Evolutionary conservation across 768 basidiomycete species (phyloP).

Genomic region (Pleurotus citrinopileatus): DNA sequence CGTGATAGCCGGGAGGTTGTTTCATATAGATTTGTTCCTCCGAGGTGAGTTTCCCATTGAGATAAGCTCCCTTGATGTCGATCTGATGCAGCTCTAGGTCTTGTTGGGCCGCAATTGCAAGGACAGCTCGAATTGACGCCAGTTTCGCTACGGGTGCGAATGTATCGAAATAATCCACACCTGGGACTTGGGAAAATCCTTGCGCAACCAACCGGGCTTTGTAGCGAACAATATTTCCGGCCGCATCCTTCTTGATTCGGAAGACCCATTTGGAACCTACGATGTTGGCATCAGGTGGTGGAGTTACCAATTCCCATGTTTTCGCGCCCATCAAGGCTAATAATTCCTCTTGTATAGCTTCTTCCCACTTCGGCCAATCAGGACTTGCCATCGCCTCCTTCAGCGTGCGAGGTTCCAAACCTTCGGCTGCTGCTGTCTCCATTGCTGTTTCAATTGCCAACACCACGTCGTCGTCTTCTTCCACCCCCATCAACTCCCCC

Average conservation of each 20-base stretch:
- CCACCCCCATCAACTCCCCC: conserved; percentile 8
- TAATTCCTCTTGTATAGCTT: conserved; percentile 21
- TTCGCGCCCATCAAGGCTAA: conserved; percentile 26
- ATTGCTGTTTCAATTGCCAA: no score
- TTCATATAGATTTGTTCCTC: conserved; percentile 39
- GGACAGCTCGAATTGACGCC: conserved; percentile 19
- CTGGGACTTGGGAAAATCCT: conserved; percentile 36
- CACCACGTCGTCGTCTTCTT: conserved; percentile 13
- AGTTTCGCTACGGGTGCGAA: conserved; percentile 28
- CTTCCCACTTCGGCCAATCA: conserved; percentile 20
- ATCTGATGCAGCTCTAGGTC: conserved; percentile 21
- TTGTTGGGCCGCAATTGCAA: conserved; percentile 26
- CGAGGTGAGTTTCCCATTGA: conserved; percentile 31
- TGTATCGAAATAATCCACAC: conserved; percentile 37
- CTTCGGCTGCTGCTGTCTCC: conserved; percentile 14
- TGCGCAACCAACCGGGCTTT: conserved; percentile 39
- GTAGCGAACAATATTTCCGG: conserved; percentile 27
- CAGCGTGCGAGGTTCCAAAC: conserved; percentile 14
- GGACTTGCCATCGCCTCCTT: conserved; percentile 14
- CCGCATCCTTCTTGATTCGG: conserved; percentile 31
- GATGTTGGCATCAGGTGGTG: conserved; percentile 25
- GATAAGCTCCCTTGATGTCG: conserved; percentile 38
- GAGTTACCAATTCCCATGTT: conserved; percentile 27
- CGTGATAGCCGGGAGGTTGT: conserved; percentile 29
- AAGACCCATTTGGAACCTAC: conserved; percentile 40